phyloP scores from a whole-genome alignment of 495 filamentous ascomycete species.

The Rostrohypoxylon terebratum region DNA sequence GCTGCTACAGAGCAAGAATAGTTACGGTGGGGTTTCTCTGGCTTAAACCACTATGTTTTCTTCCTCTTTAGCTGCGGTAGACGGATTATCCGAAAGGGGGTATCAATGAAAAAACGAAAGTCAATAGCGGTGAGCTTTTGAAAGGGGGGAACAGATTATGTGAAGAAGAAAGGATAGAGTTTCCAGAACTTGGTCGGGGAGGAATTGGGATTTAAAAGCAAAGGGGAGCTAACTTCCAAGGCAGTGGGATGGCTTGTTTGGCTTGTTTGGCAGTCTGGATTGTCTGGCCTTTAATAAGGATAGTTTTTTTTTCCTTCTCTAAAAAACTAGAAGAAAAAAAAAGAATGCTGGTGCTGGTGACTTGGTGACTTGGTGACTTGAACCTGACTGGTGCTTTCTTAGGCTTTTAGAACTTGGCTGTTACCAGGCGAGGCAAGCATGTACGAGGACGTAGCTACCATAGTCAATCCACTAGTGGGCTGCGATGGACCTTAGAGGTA shows the following conservation, averaged over 20 bases:
- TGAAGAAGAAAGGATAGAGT: slow-evolving; percentile 39
- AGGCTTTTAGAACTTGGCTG: slow-evolving; percentile 41
- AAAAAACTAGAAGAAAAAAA: slow-evolving; percentile 10
- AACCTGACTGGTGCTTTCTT: slow-evolving; percentile 20
- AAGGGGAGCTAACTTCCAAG: slow-evolving; percentile 16
- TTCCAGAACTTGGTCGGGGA: slow-evolving; percentile 36
- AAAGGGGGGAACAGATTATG: slow-evolving; percentile 28
- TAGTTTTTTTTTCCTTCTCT: neutral
- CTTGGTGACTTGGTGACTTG: slow-evolving; percentile 23
- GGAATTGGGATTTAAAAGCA: slow-evolving; percentile 39
- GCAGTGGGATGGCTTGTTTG: slow-evolving; percentile 16
- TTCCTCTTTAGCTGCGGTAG: slow-evolving; percentile 21
- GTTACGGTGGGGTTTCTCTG: slow-evolving; percentile 17
- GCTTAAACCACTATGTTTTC: slow-evolving; percentile 16
- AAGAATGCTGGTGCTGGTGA: slow-evolving; percentile 34
- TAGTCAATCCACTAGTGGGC: slow-evolving; percentile 31
- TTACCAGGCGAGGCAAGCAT: slow-evolving; percentile 42
- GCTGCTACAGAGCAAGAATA: slow-evolving; percentile 30
- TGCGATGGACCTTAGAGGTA: slow-evolving; percentile 20
- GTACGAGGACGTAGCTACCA: slow-evolving; percentile 40
- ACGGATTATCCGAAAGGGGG: slow-evolving; percentile 12
- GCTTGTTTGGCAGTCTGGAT: slow-evolving; percentile 9
- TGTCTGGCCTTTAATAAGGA: slow-evolving; percentile 1
- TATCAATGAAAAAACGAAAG: slow-evolving; percentile 42
- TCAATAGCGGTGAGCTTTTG: slow-evolving; percentile 46